Evolutionary conservation across 2,329 filamentous ascomycete genomes (phyloP).

Genomic region (Aspergillus spinulosporus): DNA sequence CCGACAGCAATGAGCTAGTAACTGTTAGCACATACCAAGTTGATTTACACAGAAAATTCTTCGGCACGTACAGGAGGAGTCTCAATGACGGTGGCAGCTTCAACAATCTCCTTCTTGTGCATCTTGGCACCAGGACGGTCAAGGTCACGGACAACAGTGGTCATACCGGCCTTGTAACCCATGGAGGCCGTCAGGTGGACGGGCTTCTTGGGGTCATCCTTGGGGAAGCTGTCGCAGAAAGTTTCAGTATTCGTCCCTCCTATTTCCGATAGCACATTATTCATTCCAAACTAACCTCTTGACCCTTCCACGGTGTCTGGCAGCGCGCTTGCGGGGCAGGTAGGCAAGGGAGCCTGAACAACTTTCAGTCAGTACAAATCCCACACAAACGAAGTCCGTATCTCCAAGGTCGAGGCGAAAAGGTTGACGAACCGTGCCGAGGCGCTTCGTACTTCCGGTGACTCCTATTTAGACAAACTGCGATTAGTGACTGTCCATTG

Average conservation of each 20-base stretch:
- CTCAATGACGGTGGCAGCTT: slow-evolving; percentile 84
- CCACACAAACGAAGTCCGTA: slow-evolving; percentile 31
- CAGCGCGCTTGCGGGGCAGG: slow-evolving; percentile 86
- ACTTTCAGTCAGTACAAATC: slow-evolving; percentile 33
- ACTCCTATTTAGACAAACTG: slow-evolving; percentile 40
- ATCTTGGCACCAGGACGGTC: slow-evolving; percentile 99
- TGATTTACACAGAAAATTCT: neutral
- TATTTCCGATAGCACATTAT: slow-evolving; percentile 5
- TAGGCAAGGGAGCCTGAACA: slow-evolving; percentile 70
- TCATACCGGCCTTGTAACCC: slow-evolving; percentile 99
- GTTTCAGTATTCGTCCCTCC: slow-evolving; percentile 30
- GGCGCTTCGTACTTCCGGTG: slow-evolving; percentile 80
- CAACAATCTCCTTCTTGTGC: slow-evolving; percentile 98
- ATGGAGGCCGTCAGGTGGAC: slow-evolving; percentile 97
- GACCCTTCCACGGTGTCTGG: slow-evolving; percentile 94
- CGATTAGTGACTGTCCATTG: slow-evolving; percentile 29
- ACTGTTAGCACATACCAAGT: neutral
- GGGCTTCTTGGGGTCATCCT: slow-evolving; percentile 99
- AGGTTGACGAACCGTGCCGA: slow-evolving; percentile 87
- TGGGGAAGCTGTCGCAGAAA: slow-evolving; percentile 75
- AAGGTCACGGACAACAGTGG: slow-evolving; percentile 98
- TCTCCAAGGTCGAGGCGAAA: slow-evolving; percentile 45
- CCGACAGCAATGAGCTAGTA: slow-evolving; percentile 97
- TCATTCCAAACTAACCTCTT: slow-evolving; percentile 73
- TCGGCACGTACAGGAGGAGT: slow-evolving; percentile 84